Evolutionary conservation across 768 basidiomycete species (phyloP), one percentile per base, ranked within the genome.

Genomic region (Mycena rebaudengoi): DNA sequence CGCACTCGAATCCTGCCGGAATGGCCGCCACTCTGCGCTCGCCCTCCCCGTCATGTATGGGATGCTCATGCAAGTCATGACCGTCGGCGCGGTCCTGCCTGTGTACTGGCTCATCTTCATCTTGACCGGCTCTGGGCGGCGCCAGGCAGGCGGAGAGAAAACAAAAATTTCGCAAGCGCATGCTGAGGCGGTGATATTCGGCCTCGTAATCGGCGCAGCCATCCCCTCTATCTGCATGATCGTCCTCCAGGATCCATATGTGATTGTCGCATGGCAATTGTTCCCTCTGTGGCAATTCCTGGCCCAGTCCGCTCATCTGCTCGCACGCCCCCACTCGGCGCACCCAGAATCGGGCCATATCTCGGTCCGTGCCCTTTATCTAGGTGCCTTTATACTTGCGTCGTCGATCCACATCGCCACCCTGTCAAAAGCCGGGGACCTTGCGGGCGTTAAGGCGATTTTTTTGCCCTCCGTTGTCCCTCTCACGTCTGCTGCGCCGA

Each of bases 261-360:
- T 86, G 40, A 86, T 84, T 13, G 84, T 82, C 7, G 71, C 82
- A 28, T 88, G 87, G 86, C 86, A 87, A 62, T 64, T 76, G 25
- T 87, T 82, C 62, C 86, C 87, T 7, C 32, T 82, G 23, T 75
- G 77, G 60, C 72, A 83, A 44, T 78, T 78, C 16, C 5, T 84
- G 16, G 79, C 80, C 1, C 72, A 78, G 28, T 66, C 70, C 12
- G 44, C 67, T 0, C 81, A 87, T 64, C 73, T 81, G 13, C 40
- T 78, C 40, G 61, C 83, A 52, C 79, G 83, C 20, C 76, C 77
- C 23, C 53, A 74, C 7, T 71, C 74, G 3, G 59, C 68, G 35
- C 65, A 76, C 61, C 58, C 75, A 18, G 61, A 73, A 26, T 79
- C 83, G 1, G 83, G 81, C 8, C 77, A 74, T 45, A 53, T 70